A percentile compares a stretch with the other conserved stretches of the same genome.
Evolutionary conservation across 1,284 basidiomycete genomes (phyloP).

Genomic region (Fomitopsis schrenkii): DNA sequence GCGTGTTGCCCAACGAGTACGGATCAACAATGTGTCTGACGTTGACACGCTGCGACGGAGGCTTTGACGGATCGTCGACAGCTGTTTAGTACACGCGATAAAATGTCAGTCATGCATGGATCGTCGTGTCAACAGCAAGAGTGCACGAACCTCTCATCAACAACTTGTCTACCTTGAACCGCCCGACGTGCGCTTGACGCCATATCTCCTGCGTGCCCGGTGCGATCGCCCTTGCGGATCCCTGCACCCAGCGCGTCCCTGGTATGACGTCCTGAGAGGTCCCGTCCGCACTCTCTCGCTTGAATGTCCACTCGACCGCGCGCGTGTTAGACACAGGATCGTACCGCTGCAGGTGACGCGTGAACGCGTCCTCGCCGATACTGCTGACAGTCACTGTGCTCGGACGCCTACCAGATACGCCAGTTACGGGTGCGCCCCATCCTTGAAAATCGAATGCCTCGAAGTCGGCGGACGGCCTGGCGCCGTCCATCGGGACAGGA

Average conservation of each 20-base stretch:
- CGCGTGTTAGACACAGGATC: conserved; percentile 44
- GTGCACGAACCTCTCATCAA: conserved; percentile 42
- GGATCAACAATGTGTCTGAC: conserved; percentile 53
- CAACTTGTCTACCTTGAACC: conserved; percentile 56
- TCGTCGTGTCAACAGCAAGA: conserved; percentile 2
- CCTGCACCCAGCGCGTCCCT: conserved; percentile 15
- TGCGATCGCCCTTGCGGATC: conserved; percentile 30
- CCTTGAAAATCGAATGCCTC: conserved; percentile 2
- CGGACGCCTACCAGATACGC: conserved; percentile 32
- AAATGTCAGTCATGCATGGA: conserved; percentile 1
- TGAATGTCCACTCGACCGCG: conserved; percentile 60
- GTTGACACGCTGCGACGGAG: conserved; percentile 62
- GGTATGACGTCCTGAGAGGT: conserved; percentile 17
- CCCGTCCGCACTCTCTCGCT: conserved; percentile 47
- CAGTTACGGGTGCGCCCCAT: conserved; percentile 6
- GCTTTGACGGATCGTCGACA: conserved; percentile 50
- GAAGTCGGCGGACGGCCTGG: background rate
- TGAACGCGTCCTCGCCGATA: conserved; percentile 55
- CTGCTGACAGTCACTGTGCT: conserved; percentile 45
- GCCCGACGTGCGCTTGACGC: conserved; percentile 61
- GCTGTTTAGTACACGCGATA: conserved; percentile 2
- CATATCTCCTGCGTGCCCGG: conserved; percentile 61
- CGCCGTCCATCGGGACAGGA: background rate
- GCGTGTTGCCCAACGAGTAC: conserved; percentile 34
- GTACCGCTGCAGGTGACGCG: conserved; percentile 42